Conservation (phyloP, 2,329 filamentous ascomycete species). For the Helotiales sp. region DNA sequence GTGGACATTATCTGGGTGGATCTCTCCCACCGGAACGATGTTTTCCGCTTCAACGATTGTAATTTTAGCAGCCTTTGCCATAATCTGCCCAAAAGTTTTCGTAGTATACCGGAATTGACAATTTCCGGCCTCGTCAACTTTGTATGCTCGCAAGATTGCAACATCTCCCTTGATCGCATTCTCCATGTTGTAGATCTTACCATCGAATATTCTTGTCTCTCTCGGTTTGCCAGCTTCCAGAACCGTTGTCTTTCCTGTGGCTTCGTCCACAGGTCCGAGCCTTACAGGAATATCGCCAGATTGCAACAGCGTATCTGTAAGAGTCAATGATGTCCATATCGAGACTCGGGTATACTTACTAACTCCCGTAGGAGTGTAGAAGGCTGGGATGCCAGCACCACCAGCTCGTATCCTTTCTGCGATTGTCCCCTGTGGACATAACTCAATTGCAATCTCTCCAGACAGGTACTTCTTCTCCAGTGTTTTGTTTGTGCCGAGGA, state of each 20-base stretch:
- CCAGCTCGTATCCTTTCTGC: constrained; percentile 75
- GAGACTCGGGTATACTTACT: constrained; percentile 50
- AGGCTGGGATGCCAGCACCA: constrained; percentile 78
- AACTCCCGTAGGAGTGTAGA: constrained; percentile 78
- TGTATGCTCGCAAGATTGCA: constrained; percentile 77
- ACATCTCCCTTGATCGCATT: constrained; percentile 77
- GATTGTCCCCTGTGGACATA: constrained; percentile 77
- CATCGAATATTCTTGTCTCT: constrained; percentile 75
- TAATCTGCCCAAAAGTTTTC: constrained; percentile 74
- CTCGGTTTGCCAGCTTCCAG: constrained; percentile 68
- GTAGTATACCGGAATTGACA: constrained; percentile 79
- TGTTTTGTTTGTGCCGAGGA: constrained; percentile 77
- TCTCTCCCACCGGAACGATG: constrained; percentile 75
- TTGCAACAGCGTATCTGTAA: constrained; percentile 65
- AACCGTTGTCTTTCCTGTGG: constrained; percentile 46
- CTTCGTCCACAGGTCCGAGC: constrained; percentile 59
- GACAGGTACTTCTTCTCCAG: constrained; percentile 76
- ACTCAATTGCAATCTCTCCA: constrained; percentile 75
- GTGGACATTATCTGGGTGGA: constrained; percentile 76
- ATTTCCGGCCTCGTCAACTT: constrained; percentile 77
- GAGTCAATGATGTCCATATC: background rate
- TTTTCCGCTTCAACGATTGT: constrained; percentile 87
- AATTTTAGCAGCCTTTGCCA: constrained; percentile 79
- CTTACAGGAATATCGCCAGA: constrained; percentile 70
- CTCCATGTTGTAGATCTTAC: constrained; percentile 77